Percentiles rank a stretch among this genome's conserved stretches.
phyloP scores from a whole-genome alignment of 75 land plant species.

The Sequoia sempervirens region DNA sequence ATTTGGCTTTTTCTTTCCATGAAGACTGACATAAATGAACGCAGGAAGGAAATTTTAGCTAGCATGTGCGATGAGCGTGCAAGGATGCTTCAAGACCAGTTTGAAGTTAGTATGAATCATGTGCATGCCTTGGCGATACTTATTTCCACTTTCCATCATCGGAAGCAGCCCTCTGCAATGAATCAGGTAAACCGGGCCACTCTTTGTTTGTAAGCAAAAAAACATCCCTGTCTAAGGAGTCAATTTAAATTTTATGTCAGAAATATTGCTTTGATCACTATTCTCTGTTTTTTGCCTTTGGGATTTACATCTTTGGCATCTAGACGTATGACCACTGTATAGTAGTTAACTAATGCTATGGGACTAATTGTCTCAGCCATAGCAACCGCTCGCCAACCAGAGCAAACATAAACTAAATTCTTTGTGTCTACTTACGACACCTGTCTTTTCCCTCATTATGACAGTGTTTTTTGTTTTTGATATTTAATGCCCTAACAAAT shows the following conservation, averaged over 20 bases:
- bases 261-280: neutral
- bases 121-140: conserved; percentile 87
- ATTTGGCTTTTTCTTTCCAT: neutral
- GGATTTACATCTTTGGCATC: neutral
- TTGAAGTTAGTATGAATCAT: conserved; percentile 87
- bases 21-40: conserved; percentile 14
- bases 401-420: neutral
- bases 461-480: neutral
- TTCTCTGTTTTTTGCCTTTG: neutral
- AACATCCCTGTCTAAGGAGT: neutral
- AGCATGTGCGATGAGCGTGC: conserved; percentile 95
- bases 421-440: neutral
- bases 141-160: conserved; percentile 78
- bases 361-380: neutral
- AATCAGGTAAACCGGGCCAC: conserved; percentile 54
- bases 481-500: neutral
- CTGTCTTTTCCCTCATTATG: neutral
- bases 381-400: neutral
- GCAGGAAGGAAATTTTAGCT: conserved; percentile 51
- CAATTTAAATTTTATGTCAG: neutral
- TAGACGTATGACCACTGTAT: neutral
- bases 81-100: conserved; percentile 91
- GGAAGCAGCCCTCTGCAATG: conserved; percentile 67
- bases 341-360: neutral
- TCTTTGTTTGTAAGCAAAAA: neutral